Evolutionary conservation across 768 basidiomycete genomes (phyloP), one percentile per base, ranked within the genome.

Genomic region (Termitomyces sp.): DNA sequence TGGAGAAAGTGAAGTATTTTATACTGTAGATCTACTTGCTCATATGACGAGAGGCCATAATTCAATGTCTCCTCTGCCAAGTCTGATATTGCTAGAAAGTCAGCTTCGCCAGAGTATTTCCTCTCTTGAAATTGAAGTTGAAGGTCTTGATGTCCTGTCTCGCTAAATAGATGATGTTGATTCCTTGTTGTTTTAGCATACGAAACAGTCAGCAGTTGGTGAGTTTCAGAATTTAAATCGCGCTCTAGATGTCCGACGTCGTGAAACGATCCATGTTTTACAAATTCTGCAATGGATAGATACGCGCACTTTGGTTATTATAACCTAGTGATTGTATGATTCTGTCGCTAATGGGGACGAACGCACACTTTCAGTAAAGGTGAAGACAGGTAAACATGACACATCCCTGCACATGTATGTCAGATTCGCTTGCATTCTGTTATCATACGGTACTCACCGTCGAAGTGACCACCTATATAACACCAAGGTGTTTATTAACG

Each of bases 371-470:
- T 79, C 71, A 1, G 81, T 83, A 68, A 87, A 88, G 30, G 77
- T 86, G 68, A 90, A 88, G 7, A 90, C 79, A 1, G 88, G 87
- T 57, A 87, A 38, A 88, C 88, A 71, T 90, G 88, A 55, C 86
- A 86, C n/a, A n/a, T n/a, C n/a, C n/a, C n/a, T n/a, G n/a, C n/a
- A n/a, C 76, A 2, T 40, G 30, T 7, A 44, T 30, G 46, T 55
- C 3, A 28, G 16, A 28, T 52, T 26, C 24, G 38, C 24, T 5
- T 28, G 5, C 2, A 22, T 38, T 52, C 26, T 26, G 6, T 40
- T 18, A 20, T n/a, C 2, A 5, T 11, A 28, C 18, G n/a, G 24
- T 26, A 49, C 75, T 33, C 60, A 85, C 85, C 88, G 65, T 92
- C 89, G 64, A 52, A 52, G 11, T 40, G 40, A 20, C 51, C 51